A percentile compares a stretch with the other conserved stretches of the same genome.
Conservation (phyloP, 352 stramenopile genomes). For the Peronosclerospora sorghi region DNA sequence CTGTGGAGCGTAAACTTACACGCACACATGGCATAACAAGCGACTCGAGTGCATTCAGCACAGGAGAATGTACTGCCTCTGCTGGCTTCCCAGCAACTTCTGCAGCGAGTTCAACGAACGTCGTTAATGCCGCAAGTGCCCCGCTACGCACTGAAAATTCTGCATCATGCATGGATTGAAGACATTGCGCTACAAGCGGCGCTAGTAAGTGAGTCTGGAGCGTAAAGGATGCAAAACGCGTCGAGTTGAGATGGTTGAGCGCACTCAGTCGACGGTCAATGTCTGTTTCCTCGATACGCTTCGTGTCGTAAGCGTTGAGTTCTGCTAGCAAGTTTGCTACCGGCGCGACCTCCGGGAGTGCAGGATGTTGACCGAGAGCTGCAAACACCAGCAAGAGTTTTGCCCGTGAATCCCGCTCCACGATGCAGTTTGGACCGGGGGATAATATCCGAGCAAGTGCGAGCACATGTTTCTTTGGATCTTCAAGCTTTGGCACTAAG, state of each 20-base stretch:
- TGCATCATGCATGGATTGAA: constrained; percentile 73
- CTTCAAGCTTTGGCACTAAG: constrained; percentile 62
- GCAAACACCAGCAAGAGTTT: constrained; percentile 65
- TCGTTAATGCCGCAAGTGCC: constrained; percentile 47
- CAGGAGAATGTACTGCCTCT: constrained; percentile 23
- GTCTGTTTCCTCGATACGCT: constrained; percentile 78
- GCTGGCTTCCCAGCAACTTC: constrained; percentile 10
- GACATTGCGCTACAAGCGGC: constrained; percentile 64
- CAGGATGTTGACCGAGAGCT: constrained; percentile 37
- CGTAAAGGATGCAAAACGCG: constrained; percentile 48
- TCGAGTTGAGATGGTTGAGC: constrained; percentile 55
- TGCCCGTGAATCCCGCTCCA: constrained; percentile 38
- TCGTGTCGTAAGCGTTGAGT: constrained; percentile 71
- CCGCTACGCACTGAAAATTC: constrained; percentile 79
- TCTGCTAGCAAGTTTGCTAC: constrained; percentile 38
- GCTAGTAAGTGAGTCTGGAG: constrained; percentile 57
- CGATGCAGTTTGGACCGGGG: constrained; percentile 62
- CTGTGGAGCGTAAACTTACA: constrained; percentile 61
- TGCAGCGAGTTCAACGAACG: constrained; percentile 38
- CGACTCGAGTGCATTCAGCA: constrained; percentile 75
- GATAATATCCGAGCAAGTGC: constrained; percentile 68
- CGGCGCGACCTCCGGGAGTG: constrained; percentile 20
- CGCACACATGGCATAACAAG: constrained; percentile 84
- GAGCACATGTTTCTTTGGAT: constrained; percentile 65
- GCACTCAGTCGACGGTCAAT: constrained; percentile 68